Conservation (phyloP, 2,329 filamentous ascomycete species). For the Apiospora hydei region DNA sequence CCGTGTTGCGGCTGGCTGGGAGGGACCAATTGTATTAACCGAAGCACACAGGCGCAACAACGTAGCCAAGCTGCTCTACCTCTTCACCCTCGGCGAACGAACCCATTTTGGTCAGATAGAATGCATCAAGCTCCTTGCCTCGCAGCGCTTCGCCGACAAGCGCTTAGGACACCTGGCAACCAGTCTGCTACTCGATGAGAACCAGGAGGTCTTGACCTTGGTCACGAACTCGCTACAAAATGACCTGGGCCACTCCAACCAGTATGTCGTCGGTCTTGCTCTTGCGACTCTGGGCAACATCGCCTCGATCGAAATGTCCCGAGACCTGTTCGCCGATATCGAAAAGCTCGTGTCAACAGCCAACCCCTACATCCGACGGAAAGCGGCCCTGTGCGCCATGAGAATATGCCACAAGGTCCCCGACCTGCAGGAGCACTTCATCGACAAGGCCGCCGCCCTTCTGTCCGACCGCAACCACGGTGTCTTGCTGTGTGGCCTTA, state of each 20-base stretch:
- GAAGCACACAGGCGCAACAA: slow-evolving; percentile 81
- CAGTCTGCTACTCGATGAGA: slow-evolving; percentile 95
- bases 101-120: slow-evolving; percentile 99
- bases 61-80: slow-evolving; percentile 96
- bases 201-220: slow-evolving; percentile 95
- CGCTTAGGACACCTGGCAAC: slow-evolving; percentile 94
- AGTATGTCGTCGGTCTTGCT: slow-evolving; percentile 96
- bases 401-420: slow-evolving; percentile 98
- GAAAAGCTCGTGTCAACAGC: slow-evolving; percentile 89
- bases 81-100: slow-evolving; percentile 95
- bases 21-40: slow-evolving; percentile 1
- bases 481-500: slow-evolving; percentile 90
- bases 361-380: slow-evolving; percentile 97
- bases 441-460: slow-evolving; percentile 90
- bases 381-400: slow-evolving; percentile 99
- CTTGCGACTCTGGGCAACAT: slow-evolving; percentile 98
- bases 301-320: slow-evolving; percentile 96
- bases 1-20: neutral
- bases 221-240: slow-evolving; percentile 99
- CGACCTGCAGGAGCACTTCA: slow-evolving; percentile 94
- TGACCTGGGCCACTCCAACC: slow-evolving; percentile 95
- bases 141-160: slow-evolving; percentile 97
- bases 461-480: slow-evolving; percentile 95
- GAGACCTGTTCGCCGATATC: slow-evolving; percentile 95
- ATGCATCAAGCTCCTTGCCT: slow-evolving; percentile 96